Evolutionary conservation across 257 asterid genomes (phyloP).

Genomic region (Ajuga chamaepitys): DNA sequence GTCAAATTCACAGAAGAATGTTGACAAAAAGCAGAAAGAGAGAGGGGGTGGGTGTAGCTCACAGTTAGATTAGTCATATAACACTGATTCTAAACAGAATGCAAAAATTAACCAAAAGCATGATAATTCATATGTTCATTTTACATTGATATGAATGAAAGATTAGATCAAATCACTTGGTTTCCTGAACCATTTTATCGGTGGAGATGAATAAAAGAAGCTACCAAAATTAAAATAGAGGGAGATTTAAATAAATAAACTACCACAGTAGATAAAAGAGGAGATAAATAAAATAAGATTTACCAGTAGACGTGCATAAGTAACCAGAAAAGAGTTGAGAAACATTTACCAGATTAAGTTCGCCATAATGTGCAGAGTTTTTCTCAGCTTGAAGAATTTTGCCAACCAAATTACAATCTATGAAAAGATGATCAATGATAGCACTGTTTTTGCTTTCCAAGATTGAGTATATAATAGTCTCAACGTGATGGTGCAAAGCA

Average conservation of each 20-base stretch:
- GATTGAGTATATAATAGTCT: slow-evolving; percentile 82
- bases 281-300: not conserved
- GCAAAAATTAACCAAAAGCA: not conserved
- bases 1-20: slow-evolving; percentile 6
- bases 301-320: not conserved
- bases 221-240: not conserved
- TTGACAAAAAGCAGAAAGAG: not conserved
- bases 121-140: not conserved
- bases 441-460: slow-evolving; percentile 65
- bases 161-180: not conserved
- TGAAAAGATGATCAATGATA: slow-evolving; percentile 61
- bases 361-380: slow-evolving; percentile 50
- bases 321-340: not conserved
- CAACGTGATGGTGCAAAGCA: slow-evolving; percentile 95
- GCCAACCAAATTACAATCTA: slow-evolving; percentile 61
- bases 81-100: slow-evolving; percentile 6
- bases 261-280: not conserved
- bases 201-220: slow-evolving; percentile 9
- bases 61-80: not conserved
- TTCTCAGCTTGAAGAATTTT: slow-evolving; percentile 70
- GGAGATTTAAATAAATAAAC: not conserved
- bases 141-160: not conserved
- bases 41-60: not conserved
- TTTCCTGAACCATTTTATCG: slow-evolving; percentile 6
- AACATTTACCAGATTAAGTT: slow-evolving; percentile 42